Percentiles rank a stretch among this genome's conserved stretches.
These are phyloP conservation scores for Taiwanofungus camphoratus DNA, from an alignment of 1,284 basidiomycete species.

Conservation along the genomic window DNA sequence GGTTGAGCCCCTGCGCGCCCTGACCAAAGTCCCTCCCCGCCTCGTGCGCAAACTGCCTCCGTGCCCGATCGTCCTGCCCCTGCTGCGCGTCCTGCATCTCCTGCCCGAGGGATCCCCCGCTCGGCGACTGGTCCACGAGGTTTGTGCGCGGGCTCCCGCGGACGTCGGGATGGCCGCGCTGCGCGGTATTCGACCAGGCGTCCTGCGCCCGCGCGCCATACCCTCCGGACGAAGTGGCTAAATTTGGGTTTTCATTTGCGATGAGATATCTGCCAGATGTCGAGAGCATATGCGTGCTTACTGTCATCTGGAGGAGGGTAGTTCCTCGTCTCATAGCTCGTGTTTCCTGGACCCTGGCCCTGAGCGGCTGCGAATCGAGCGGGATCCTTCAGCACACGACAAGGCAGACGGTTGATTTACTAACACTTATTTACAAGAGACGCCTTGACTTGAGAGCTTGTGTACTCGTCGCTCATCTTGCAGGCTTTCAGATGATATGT, in stretches of 20 bases:
- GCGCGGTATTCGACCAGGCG: slow-evolving; percentile 19
- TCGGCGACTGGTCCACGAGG: slow-evolving; percentile 8
- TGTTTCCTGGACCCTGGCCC: not conserved
- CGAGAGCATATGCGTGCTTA: not conserved
- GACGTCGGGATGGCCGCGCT: slow-evolving; percentile 14
- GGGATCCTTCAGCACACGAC: not conserved
- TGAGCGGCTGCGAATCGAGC: not conserved
- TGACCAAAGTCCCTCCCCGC: slow-evolving; percentile 22
- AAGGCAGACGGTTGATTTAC: not conserved
- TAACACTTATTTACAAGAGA: too few species aligned
- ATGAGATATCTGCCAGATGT: not conserved
- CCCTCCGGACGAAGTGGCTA: slow-evolving; percentile 32
- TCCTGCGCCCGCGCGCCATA: slow-evolving; percentile 23
- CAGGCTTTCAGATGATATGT: too few species aligned
- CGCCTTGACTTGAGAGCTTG: too few species aligned
- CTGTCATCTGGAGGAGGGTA: slow-evolving; percentile 8
- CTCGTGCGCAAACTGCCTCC: slow-evolving; percentile 21
- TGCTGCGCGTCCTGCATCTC: slow-evolving; percentile 27
- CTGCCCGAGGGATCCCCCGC: slow-evolving; percentile 15
- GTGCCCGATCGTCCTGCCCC: slow-evolving; percentile 22
- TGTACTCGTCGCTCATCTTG: too few species aligned
- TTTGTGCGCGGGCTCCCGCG: too few species aligned
- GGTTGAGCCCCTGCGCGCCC: slow-evolving; percentile 15
- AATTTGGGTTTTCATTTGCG: not conserved
- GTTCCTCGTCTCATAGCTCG: slow-evolving; percentile 4